Percentiles rank a stretch among this genome's conserved stretches.
Evolutionary conservation across 495 filamentous ascomycete genomes (phyloP).

Genomic region (Aspergillus campestris): DNA sequence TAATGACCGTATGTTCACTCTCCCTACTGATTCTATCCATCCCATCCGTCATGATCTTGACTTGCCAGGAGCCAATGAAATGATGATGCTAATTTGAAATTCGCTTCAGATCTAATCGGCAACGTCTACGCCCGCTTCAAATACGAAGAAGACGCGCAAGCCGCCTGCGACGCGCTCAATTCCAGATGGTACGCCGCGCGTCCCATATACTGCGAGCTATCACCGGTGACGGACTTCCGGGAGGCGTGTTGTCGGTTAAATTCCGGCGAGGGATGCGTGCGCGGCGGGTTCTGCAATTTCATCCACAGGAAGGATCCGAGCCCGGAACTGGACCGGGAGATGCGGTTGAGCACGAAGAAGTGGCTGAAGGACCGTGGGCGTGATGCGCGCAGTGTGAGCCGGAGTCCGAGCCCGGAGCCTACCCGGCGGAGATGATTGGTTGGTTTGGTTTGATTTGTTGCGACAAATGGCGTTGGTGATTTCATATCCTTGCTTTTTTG

Average conservation of each 20-base stretch:
- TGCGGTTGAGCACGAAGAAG: constrained; percentile 86
- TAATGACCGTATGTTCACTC: constrained; percentile 75
- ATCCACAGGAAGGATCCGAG: constrained; percentile 94
- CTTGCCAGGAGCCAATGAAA: not conserved
- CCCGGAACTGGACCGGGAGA: constrained; percentile 77
- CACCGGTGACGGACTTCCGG: constrained; percentile 94
- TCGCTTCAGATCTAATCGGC: constrained; percentile 72
- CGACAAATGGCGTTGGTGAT: too few relatives aligned
- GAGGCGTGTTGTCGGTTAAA: constrained; percentile 97
- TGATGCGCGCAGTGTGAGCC: constrained; percentile 70
- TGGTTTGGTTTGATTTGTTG: not conserved
- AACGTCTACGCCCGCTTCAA: constrained; percentile 99
- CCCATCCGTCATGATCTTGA: not conserved
- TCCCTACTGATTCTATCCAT: not conserved
- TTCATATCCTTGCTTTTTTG: too few relatives aligned
- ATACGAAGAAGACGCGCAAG: constrained; percentile 94
- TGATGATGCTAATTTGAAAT: constrained; percentile 17
- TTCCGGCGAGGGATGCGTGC: constrained; percentile 87
- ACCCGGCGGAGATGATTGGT: constrained; percentile 56
- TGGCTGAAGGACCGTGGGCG: constrained; percentile 83
- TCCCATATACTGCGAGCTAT: constrained; percentile 96
- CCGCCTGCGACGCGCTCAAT: constrained; percentile 89
- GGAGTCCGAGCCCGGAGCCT: constrained; percentile 71
- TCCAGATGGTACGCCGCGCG: constrained; percentile 93
- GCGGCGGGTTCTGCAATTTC: constrained; percentile 98